Conservation (phyloP, 768 basidiomycete genomes). For the Calocera viscosa region DNA sequence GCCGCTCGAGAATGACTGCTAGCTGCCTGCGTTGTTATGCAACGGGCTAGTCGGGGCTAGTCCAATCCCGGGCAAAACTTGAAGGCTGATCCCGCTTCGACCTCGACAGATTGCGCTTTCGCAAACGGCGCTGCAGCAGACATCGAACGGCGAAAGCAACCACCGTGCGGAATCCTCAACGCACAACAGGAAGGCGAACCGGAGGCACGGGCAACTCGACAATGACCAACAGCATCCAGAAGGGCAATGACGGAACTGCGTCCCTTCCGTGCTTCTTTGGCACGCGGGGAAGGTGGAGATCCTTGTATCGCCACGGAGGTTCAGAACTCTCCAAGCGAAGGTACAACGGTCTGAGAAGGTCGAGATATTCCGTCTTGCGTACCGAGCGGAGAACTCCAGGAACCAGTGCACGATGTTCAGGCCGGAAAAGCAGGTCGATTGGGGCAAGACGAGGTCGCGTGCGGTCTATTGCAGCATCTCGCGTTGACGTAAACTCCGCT, state of each 20-base stretch:
- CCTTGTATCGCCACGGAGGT: not conserved
- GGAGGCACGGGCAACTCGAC: not conserved
- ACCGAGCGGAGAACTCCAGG: not conserved
- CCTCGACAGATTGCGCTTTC: not conserved
- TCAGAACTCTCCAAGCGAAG: not conserved
- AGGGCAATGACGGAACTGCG: not conserved
- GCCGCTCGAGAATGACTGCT: not conserved
- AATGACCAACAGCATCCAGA: not conserved
- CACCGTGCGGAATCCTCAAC: not conserved
- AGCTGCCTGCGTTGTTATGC: not conserved
- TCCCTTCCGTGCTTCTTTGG: not conserved
- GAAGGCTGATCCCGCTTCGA: not conserved
- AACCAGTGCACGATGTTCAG: not conserved
- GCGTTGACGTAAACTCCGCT: not conserved
- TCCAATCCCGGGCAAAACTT: not conserved
- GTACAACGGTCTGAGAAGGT: not conserved
- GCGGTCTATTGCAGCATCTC: slow-evolving; percentile 5
- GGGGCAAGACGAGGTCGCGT: not conserved
- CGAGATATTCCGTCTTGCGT: not conserved
- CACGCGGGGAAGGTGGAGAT: not conserved
- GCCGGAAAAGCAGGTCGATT: not conserved
- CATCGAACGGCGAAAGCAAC: not conserved
- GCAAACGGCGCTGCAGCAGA: not conserved
- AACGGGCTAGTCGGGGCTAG: slow-evolving; percentile 7
- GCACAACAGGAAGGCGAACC: not conserved